phyloP scores from a whole-genome alignment of 2,329 filamentous ascomycete species.

The Curvularia hawaiiensis region DNA sequence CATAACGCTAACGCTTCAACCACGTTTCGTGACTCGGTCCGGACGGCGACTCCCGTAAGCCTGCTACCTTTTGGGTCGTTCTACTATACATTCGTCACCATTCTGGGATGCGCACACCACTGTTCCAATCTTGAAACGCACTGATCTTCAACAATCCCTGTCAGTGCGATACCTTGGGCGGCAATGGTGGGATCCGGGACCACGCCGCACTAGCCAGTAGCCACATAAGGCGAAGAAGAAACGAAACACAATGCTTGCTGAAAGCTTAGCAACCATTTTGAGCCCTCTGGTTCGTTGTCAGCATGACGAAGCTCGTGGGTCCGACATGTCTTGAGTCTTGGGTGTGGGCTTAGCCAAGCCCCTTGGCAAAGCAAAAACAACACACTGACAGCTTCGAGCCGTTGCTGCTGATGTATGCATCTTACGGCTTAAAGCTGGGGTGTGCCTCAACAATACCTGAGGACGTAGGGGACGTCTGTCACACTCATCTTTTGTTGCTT shows the following conservation, averaged over 20 bases:
- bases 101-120: constrained; percentile 5
- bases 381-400: constrained; percentile 1
- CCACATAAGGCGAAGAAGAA: not conserved
- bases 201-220: not conserved
- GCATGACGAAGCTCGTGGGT: constrained; percentile 18
- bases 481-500: not conserved
- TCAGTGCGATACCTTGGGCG: constrained; percentile 5
- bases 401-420: not conserved
- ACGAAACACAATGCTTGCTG: constrained; percentile 22
- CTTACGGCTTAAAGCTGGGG: constrained; percentile 4
- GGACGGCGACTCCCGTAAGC: constrained; percentile 15
- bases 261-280: constrained; percentile 15
- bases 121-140: constrained; percentile 13
- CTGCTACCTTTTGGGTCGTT: not conserved
- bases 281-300: constrained; percentile 6
- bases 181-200: constrained; percentile 7
- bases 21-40: constrained; percentile 18
- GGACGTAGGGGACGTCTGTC: not conserved
- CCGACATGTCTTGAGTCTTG: constrained; percentile 22
- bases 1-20: constrained; percentile 15
- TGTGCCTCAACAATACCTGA: not conserved
- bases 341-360: constrained; percentile 1
- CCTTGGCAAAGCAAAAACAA: constrained; percentile 5
- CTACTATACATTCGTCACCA: not conserved
- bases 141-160: not conserved